Percentiles rank a stretch among this genome's conserved stretches.
Conservation (phyloP, 176 grass and related monocot species). For the Metroxylon sagu region DNA sequence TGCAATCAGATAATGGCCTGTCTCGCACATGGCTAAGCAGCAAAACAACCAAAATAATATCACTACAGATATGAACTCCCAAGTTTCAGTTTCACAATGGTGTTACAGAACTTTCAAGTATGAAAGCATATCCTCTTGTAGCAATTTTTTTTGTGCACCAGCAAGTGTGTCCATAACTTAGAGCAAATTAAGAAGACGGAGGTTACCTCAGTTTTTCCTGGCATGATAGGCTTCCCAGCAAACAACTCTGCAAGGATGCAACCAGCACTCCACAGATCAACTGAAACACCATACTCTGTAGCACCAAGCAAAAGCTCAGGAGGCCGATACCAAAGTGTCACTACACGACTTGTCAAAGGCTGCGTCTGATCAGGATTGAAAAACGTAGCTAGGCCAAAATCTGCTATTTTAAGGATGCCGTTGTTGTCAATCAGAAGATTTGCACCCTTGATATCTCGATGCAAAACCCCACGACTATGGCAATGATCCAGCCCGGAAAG, state of each 20-base stretch:
- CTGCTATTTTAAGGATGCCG: slow-evolving; percentile 94
- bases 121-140: neutral
- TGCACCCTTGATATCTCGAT: slow-evolving; percentile 94
- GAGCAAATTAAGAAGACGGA: neutral
- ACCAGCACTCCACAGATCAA: slow-evolving; percentile 95
- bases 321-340: slow-evolving; percentile 96
- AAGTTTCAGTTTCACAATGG: too few relatives aligned
- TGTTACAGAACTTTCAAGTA: too few relatives aligned
- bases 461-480: slow-evolving; percentile 76
- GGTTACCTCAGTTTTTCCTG: slow-evolving; percentile 91
- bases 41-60: too few relatives aligned
- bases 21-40: too few relatives aligned
- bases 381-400: slow-evolving; percentile 95
- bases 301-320: slow-evolving; percentile 91
- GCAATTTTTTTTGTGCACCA: neutral
- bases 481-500: slow-evolving; percentile 91
- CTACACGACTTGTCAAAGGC: slow-evolving; percentile 85
- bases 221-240: slow-evolving; percentile 96
- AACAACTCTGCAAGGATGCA: slow-evolving; percentile 96
- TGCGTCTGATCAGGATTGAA: slow-evolving; percentile 91
- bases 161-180: neutral
- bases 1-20: too few relatives aligned
- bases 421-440: slow-evolving; percentile 93
- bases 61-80: too few relatives aligned
- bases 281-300: slow-evolving; percentile 77